Conservation (phyloP, 2,329 filamentous ascomycete genomes). For the Zasmidium cellare region DNA sequence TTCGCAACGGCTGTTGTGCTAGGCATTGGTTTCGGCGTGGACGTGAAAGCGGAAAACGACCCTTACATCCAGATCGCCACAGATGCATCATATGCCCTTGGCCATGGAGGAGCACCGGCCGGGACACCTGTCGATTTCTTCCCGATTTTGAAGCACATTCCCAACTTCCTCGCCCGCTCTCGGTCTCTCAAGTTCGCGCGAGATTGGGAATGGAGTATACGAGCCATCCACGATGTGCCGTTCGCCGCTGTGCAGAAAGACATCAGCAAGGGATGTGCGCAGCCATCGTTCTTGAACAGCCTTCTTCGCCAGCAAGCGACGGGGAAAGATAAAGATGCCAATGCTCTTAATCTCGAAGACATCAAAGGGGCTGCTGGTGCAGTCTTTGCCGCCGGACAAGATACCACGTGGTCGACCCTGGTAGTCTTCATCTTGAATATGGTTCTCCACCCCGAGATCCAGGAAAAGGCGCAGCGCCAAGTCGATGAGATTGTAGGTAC, state of each 20-base stretch:
- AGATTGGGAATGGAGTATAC: conserved; percentile 37
- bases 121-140: conserved; percentile 52
- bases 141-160: conserved; percentile 47
- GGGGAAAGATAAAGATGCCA: conserved; percentile 36
- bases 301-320: conserved; percentile 37
- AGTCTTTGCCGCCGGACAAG: conserved; percentile 36
- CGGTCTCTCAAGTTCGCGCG: conserved; percentile 30
- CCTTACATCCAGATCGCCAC: conserved; percentile 46
- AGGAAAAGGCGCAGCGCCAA: conserved; percentile 31
- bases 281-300: conserved; percentile 43
- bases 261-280: conserved; percentile 34
- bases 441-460: conserved; percentile 28
- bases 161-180: conserved; percentile 36
- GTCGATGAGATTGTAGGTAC: conserved; percentile 31
- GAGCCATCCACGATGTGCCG: conserved; percentile 41
- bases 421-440: conserved; percentile 37
- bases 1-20: conserved; percentile 43
- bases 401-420: conserved; percentile 27
- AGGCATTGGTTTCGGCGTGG: conserved; percentile 51
- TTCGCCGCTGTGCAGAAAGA: conserved; percentile 32
- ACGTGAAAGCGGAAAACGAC: conserved; percentile 41
- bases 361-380: conserved; percentile 45
- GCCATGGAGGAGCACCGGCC: conserved; percentile 43
- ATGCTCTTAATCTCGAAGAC: conserved; percentile 35
- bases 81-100: conserved; percentile 44